Conservation (phyloP, 1,284 basidiomycete species). For the Tilletiopsis washingtonensis region DNA sequence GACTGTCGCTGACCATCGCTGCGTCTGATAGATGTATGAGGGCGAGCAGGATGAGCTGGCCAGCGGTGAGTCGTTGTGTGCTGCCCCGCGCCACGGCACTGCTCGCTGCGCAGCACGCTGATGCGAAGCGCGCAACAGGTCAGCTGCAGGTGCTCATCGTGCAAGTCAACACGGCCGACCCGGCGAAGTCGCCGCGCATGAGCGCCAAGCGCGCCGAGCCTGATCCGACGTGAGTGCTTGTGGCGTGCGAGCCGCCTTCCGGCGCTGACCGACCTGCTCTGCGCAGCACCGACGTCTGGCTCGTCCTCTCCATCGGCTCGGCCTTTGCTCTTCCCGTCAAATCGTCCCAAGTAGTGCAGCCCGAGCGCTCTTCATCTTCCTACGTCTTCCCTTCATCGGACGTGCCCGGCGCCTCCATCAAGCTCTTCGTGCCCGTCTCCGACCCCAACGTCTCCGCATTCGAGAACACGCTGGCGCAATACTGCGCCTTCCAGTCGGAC, state of each 20-base stretch:
- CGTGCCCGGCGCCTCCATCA: slow-evolving; percentile 24
- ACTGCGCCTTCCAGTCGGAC: slow-evolving; percentile 25
- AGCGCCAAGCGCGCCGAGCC: neutral
- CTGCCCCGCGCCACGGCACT: too few relatives aligned
- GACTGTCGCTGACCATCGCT: too few relatives aligned
- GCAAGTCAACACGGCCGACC: neutral
- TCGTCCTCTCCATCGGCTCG: slow-evolving; percentile 22
- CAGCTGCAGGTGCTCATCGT: neutral
- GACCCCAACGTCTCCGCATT: slow-evolving; percentile 8
- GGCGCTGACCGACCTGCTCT: neutral
- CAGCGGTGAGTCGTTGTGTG: too few relatives aligned
- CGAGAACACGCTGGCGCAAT: slow-evolving; percentile 29
- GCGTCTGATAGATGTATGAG: too few relatives aligned
- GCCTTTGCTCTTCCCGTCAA: slow-evolving; percentile 22
- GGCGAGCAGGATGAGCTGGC: too few relatives aligned
- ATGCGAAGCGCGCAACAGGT: too few relatives aligned
- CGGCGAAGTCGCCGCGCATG: neutral
- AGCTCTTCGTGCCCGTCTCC: slow-evolving; percentile 12
- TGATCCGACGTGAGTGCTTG: neutral
- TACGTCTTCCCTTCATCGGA: slow-evolving; percentile 26
- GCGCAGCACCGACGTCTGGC: slow-evolving; percentile 11
- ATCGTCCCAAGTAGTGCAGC: slow-evolving; percentile 19
- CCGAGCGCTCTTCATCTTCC: slow-evolving; percentile 11
- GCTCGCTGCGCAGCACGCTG: too few relatives aligned
- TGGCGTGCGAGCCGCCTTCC: neutral